Evolutionary conservation across 2,329 filamentous ascomycete species (phyloP).

Genomic region (Dactylonectria estremocensis): DNA sequence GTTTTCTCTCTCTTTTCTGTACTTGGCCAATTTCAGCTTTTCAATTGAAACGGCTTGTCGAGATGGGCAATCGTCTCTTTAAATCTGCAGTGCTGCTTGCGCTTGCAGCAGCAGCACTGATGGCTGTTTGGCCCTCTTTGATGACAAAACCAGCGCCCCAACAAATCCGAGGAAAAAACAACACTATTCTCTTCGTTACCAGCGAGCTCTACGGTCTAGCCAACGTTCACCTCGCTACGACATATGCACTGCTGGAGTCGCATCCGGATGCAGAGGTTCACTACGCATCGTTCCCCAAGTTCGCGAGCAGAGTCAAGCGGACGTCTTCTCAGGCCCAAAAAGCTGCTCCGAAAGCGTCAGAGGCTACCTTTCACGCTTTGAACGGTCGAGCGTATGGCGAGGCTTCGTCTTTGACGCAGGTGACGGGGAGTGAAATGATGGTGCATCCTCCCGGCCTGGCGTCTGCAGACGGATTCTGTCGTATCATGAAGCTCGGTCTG

Average conservation of each 20-base stretch:
- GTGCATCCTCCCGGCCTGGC: constrained; percentile 35
- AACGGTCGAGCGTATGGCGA: constrained; percentile 33
- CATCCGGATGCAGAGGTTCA: constrained; percentile 52
- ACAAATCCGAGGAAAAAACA: constrained; percentile 36
- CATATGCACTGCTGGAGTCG: constrained; percentile 51
- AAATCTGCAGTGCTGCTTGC: not conserved
- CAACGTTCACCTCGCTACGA: constrained; percentile 56
- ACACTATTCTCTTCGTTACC: constrained; percentile 54
- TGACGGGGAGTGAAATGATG: constrained; percentile 6
- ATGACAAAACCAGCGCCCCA: not conserved
- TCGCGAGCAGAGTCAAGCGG: constrained; percentile 36
- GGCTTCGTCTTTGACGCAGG: constrained; percentile 24
- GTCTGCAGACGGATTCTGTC: constrained; percentile 30
- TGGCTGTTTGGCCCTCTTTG: not conserved
- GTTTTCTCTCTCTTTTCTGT: too few species aligned
- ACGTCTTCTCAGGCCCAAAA: constrained; percentile 25
- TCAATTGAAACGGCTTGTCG: not conserved
- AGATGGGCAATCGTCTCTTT: not conserved
- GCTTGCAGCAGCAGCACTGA: not conserved
- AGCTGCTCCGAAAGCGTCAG: constrained; percentile 32
- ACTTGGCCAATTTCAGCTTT: too few species aligned
- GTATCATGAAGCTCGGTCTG: constrained; percentile 40
- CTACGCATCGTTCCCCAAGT: constrained; percentile 50
- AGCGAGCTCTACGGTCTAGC: constrained; percentile 53
- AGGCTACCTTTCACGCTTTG: constrained; percentile 48